Conservation (phyloP, 2,329 filamentous ascomycete genomes). For the Ascochyta fabae region DNA sequence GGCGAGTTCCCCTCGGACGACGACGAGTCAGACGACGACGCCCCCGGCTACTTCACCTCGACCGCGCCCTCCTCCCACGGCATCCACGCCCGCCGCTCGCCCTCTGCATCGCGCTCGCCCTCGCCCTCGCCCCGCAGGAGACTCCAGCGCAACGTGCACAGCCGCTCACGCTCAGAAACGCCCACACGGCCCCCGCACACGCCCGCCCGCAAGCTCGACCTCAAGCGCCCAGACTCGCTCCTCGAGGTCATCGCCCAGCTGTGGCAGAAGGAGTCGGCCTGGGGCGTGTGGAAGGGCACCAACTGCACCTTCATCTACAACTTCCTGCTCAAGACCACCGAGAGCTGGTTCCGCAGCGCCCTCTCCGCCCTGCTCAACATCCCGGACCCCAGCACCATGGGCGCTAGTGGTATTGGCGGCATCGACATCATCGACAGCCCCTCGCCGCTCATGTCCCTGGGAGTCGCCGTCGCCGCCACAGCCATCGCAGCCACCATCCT, state of each 20-base stretch:
- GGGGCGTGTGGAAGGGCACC: constrained; percentile 92
- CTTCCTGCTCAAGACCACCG: constrained; percentile 82
- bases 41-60: constrained; percentile 81
- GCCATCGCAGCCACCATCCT: constrained; percentile 78
- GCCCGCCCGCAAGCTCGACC: constrained; percentile 67
- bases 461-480: constrained; percentile 71
- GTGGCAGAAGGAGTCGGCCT: constrained; percentile 87
- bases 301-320: constrained; percentile 94
- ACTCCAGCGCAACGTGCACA: constrained; percentile 43
- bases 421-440: constrained; percentile 82
- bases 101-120: constrained; percentile 46
- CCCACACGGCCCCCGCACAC: constrained; percentile 49
- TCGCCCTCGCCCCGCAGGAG: constrained; percentile 49
- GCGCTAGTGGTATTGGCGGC: constrained; percentile 61
- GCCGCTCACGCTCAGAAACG: constrained; percentile 47
- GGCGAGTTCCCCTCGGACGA: constrained; percentile 66
- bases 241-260: constrained; percentile 85
- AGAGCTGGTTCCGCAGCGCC: constrained; percentile 90
- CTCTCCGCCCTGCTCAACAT: constrained; percentile 90
- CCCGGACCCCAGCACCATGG: constrained; percentile 74
- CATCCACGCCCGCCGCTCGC: constrained; percentile 50
- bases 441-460: constrained; percentile 80
- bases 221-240: constrained; percentile 80
- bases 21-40: constrained; percentile 75
- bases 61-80: constrained; percentile 59